Percentiles rank a stretch among this genome's conserved stretches.
Evolutionary conservation across 257 asterid genomes (phyloP).

Genomic region (Linaria vulgaris): DNA sequence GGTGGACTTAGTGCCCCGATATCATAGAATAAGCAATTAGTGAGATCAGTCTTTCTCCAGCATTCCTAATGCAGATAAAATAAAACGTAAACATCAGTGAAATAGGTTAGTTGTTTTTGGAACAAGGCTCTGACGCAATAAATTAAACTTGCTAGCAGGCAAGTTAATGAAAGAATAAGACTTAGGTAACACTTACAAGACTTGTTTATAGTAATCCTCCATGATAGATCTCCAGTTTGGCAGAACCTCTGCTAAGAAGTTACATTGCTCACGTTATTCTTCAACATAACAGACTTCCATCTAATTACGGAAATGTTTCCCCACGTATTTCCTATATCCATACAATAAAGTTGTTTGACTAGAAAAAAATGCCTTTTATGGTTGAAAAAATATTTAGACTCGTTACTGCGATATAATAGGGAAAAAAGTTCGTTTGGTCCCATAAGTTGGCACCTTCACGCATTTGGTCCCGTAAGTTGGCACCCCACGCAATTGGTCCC

Average conservation of each 20-base stretch:
- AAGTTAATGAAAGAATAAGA: background rate
- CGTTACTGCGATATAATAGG: no score
- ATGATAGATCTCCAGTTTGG: slow-evolving; percentile 53
- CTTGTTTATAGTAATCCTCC: slow-evolving; percentile 46
- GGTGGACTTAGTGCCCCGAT: slow-evolving; percentile 48
- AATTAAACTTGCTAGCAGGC: background rate
- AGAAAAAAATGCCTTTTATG: no score
- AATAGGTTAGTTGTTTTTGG: background rate
- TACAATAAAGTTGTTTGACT: no score
- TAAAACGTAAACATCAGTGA: slow-evolving; percentile 3
- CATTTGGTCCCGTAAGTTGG: no score
- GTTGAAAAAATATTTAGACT: no score
- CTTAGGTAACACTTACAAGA: slow-evolving; percentile 41
- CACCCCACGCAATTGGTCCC: no score
- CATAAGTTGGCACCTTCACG: no score
- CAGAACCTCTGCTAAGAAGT: slow-evolving; percentile 36
- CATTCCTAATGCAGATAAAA: slow-evolving; percentile 32
- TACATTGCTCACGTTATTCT: no score
- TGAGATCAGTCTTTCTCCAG: slow-evolving; percentile 44
- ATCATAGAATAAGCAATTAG: slow-evolving; percentile 44
- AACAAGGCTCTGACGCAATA: background rate
- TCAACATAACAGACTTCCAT: no score
- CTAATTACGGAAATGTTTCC: no score
- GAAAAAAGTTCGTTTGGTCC: no score
- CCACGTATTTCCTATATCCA: no score